phyloP scores from a whole-genome alignment of 306 rosid genomes.

The Chamaecrista fasciculata region DNA sequence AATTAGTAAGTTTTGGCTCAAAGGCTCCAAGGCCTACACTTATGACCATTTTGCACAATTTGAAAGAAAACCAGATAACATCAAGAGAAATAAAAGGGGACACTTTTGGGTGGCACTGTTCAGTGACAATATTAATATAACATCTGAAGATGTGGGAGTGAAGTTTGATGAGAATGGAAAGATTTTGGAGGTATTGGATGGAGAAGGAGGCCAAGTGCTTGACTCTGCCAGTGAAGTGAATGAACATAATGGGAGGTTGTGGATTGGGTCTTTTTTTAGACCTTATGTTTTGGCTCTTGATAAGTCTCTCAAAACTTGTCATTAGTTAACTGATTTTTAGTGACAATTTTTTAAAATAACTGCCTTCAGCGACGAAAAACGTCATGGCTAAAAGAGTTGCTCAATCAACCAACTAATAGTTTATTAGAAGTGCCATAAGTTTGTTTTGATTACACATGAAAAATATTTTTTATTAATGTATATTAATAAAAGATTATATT shows the following conservation, averaged over 20 bases:
- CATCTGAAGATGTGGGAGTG: constrained; percentile 32
- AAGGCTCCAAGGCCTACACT: constrained; percentile 23
- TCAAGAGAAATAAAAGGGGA: constrained; percentile 41
- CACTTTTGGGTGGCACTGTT: constrained; percentile 57
- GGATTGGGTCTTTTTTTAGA: constrained; percentile 43
- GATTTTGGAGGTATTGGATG: constrained; percentile 36
- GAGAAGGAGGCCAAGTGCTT: constrained; percentile 29
- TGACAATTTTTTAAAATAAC: too few species aligned
- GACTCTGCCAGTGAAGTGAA: constrained; percentile 47
- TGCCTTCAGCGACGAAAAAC: too few species aligned
- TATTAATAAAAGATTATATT: too few species aligned
- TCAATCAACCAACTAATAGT: too few species aligned
- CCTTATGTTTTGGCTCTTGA: constrained; percentile 20
- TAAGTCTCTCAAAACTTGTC: too few species aligned
- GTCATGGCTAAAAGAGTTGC: too few species aligned
- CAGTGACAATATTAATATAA: constrained; percentile 8
- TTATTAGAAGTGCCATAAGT: too few species aligned
- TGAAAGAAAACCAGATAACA: constrained; percentile 51
- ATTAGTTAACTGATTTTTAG: too few species aligned
- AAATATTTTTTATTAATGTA: too few species aligned
- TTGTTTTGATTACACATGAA: too few species aligned
- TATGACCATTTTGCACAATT: constrained; percentile 33
- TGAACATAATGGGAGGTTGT: constrained; percentile 38
- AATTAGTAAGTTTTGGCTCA: constrained; percentile 38
- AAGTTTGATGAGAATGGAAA: constrained; percentile 37